Conservation (phyloP, 1,284 basidiomycete genomes). For the Apiotrichum montevideense region DNA sequence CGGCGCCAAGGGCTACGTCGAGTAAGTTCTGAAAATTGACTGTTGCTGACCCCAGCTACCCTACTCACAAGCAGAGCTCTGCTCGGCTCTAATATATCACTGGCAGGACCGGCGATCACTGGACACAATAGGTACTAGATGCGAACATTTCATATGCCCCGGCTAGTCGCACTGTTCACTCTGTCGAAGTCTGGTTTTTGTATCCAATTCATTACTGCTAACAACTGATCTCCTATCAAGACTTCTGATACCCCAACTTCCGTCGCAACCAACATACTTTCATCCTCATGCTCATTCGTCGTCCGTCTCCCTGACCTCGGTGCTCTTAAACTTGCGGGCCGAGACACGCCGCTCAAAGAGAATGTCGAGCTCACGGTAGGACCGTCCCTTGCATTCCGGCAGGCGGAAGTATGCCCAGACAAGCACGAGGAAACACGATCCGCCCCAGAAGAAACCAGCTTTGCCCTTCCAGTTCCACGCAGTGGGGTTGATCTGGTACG, state of each 20-base stretch:
- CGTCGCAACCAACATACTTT: background rate
- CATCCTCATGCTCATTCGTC: conserved; percentile 12
- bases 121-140: too few relatives aligned
- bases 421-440: conserved; percentile 20
- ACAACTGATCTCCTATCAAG: too few relatives aligned
- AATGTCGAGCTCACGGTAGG: conserved; percentile 42
- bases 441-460: conserved; percentile 35
- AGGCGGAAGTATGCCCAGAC: conserved; percentile 36
- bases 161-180: too few relatives aligned
- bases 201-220: too few relatives aligned
- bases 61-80: background rate
- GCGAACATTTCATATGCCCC: too few relatives aligned
- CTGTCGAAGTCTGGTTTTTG: too few relatives aligned
- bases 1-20: conserved; percentile 22
- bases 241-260: too few relatives aligned
- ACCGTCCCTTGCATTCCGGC: conserved; percentile 44
- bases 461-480: conserved; percentile 26
- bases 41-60: background rate
- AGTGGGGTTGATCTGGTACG: conserved; percentile 19
- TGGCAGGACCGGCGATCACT: too few relatives aligned
- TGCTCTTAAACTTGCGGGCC: conserved; percentile 38
- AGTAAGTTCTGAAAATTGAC: conserved; percentile 9
- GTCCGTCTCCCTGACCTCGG: conserved; percentile 27
- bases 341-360: conserved; percentile 35
- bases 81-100: background rate